Base-by-base conservation (phyloP, 441 rosid genomes). In the Heliophila coronopifolia region DNA sequence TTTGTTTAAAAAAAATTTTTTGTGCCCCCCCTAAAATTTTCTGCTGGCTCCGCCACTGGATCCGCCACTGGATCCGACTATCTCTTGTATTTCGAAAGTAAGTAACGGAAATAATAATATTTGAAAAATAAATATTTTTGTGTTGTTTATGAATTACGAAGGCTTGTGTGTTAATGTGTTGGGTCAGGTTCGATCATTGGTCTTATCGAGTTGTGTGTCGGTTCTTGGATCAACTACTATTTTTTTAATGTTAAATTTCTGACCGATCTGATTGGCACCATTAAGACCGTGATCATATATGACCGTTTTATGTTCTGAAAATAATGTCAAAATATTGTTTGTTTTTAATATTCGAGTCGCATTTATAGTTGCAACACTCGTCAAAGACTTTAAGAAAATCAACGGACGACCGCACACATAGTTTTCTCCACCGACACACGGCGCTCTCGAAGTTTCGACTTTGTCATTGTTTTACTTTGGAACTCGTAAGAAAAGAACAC, bases 391-490 rank as follows among this genome's bases (percentile, higher is more conserved):
- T 7, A 3, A n/a, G 2, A 2, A 50, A 12, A 3, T 9, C 23
- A 35, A 50, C 12, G 28, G 17, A 42, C 22, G 17, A 38, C 37
- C 36, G 33, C 22, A 24, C 36, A 23, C 46, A 26, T 25, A 6
- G 38, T 34, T 33, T 23, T 33, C 50, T 59, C 57, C 57, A 59
- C 64, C 64, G 56, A 49, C 49, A 24, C 50, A 50, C 48, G n/a
- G n/a, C 51, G 13, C 8, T 34, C 22, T 35, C 18, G 18, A 37
- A 38, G 12, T 10, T 30, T 39, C 34, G 25, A 33, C 64, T 39
- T 39, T n/a, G 33, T 39, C 37, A 18, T 36, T 15, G 46, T 19
- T 36, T 26, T 6, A 17, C 5, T 56, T 35, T 25, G 11, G 12
- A 35, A 45, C 4, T 56, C 35, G 17, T 33, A 41, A 34, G 8